A percentile compares a stretch with the other conserved stretches of the same genome.
Conservation (phyloP, 306 rosid genomes). For the Prosopis cineraria region DNA sequence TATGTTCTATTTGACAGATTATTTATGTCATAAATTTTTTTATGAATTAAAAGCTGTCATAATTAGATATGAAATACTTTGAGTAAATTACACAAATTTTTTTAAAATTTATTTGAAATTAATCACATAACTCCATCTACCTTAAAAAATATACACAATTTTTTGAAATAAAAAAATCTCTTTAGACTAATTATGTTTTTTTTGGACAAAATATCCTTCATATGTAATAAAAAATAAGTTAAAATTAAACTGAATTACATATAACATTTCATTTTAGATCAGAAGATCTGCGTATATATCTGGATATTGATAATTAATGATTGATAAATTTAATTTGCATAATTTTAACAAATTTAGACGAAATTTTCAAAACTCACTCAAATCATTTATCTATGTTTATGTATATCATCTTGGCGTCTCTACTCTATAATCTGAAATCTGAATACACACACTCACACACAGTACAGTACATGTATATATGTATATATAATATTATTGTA, state of each 20-base stretch:
- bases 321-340: not conserved
- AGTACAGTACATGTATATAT: not conserved
- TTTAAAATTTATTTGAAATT: not conserved
- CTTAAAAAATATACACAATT: not conserved
- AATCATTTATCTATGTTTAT: too few species aligned
- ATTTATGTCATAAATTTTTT: not conserved
- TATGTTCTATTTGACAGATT: not conserved
- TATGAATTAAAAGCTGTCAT: not conserved
- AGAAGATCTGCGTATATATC: not conserved
- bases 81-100: not conserved
- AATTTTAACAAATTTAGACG: not conserved
- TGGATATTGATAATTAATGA: not conserved
- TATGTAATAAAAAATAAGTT: not conserved
- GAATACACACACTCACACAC: too few species aligned
- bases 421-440: not conserved
- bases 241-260: not conserved
- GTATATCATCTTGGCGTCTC: not conserved
- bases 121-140: not conserved
- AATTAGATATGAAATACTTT: not conserved
- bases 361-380: not conserved
- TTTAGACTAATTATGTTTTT: too few species aligned
- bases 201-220: not conserved
- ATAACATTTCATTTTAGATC: not conserved
- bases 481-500: not conserved
- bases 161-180: too few species aligned